Base-by-base conservation (phyloP, 495 filamentous ascomycete genomes). In the Penicillium paxilli region DNA sequence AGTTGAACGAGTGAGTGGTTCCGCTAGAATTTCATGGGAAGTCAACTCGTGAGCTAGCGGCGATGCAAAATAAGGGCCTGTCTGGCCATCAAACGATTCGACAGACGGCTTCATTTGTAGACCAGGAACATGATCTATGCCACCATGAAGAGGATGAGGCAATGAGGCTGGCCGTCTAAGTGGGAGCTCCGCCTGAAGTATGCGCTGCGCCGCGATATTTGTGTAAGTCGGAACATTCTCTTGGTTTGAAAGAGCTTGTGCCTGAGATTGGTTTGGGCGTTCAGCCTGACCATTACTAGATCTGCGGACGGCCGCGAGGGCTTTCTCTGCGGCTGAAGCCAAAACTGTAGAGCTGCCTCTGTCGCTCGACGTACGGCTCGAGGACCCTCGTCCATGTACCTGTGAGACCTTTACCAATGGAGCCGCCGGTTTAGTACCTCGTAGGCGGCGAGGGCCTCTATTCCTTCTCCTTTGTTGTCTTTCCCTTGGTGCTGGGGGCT, bases 301-400 rank as follows among this genome's bases (percentile, higher is more conserved):
- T 12, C 67, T 56, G 20, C 76, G 73, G 14, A 80, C 70, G 1
- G 75, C 68, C 2, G 69, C 58, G 4, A 81, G 60, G 4, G 72
- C 68, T 42, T 52, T 58, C 30, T 73, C 67, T 0, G 79, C 76
- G 14, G 64, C 69, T 0, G 71, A 70, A 12, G 62, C 47, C 4
- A 71, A 52, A n/a, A 58, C 50, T 38, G 68, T 66, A 21, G 57
- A 66, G 11, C 57, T 59, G 10, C 57, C 47, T 6, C 44, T 42
- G 30, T 66, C 59, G 2, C 48, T 51, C 5, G 55, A 24, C 9
- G 53, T 21, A 21, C 67, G 65, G 38, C 68, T 69, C 49, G 67
- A 67, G 37, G 73, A 67, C 40, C 76, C 68, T 54, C 60, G 38
- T 49, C 75, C 66, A 25, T 77, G 57, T 6, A 68, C 52, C 6